Conservation (phyloP, 2,329 filamentous ascomycete genomes). For the Pleomassaria siparia region DNA sequence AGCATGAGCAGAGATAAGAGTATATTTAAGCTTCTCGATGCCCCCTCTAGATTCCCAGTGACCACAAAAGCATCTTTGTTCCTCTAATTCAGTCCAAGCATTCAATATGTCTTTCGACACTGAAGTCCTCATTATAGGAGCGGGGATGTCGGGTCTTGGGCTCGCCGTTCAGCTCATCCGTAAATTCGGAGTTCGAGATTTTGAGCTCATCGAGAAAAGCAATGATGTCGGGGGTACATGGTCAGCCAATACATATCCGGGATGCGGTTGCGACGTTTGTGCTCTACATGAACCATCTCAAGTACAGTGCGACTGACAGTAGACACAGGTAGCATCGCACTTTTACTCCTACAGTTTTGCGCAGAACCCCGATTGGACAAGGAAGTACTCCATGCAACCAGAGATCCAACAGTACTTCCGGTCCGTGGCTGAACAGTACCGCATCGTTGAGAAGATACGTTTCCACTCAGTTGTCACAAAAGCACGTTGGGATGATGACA, state of each 20-base stretch:
- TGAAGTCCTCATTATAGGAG: slow-evolving; percentile 54
- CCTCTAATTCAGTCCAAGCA: background rate
- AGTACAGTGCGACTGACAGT: background rate
- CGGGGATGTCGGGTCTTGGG: slow-evolving; percentile 51
- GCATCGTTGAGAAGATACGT: slow-evolving; percentile 47
- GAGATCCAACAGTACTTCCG: slow-evolving; percentile 61
- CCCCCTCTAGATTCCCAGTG: background rate
- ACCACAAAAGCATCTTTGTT: background rate
- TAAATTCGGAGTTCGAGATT: slow-evolving; percentile 41
- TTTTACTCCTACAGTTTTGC: slow-evolving; percentile 65
- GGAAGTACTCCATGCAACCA: slow-evolving; percentile 56
- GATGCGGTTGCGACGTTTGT: slow-evolving; percentile 38
- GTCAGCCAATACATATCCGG: slow-evolving; percentile 37
- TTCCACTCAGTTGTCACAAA: slow-evolving; percentile 48
- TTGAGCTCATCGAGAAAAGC: slow-evolving; percentile 50
- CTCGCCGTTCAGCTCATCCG: slow-evolving; percentile 50
- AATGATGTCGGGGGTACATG: slow-evolving; percentile 41
- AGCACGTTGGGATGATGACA: slow-evolving; percentile 48
- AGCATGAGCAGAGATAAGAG: background rate
- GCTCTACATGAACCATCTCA: background rate
- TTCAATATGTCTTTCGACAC: slow-evolving; percentile 41
- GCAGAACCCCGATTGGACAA: slow-evolving; percentile 61
- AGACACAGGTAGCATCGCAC: slow-evolving; percentile 43
- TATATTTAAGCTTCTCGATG: background rate
- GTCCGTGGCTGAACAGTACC: slow-evolving; percentile 30